Percentiles rank a stretch among this genome's conserved stretches.
These are phyloP conservation scores for Schoenoplectus tabernaemontani DNA, from an alignment of 202 grass and related monocot genomes.

Conservation along the genomic window DNA sequence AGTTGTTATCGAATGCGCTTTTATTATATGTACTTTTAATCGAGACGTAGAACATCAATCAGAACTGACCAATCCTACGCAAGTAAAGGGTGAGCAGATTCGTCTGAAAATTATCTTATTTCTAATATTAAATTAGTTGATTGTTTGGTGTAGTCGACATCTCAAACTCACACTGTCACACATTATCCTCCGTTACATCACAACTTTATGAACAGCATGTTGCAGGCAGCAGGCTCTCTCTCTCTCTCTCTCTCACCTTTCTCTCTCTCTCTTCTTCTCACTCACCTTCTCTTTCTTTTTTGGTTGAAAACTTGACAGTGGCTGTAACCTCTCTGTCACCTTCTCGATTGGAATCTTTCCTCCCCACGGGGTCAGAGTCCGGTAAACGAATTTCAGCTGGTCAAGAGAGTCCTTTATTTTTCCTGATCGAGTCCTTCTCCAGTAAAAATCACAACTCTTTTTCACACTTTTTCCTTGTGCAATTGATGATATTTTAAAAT, in stretches of 20 bases:
- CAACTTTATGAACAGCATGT: conserved; percentile 15
- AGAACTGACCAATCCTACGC: neutral
- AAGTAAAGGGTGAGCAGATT: neutral
- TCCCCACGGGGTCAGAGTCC: neutral
- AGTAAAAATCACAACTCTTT: too few relatives aligned
- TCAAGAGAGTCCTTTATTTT: neutral
- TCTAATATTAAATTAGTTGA: neutral
- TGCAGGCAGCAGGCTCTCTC: neutral
- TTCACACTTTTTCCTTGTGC: too few relatives aligned
- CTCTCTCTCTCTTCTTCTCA: too few relatives aligned
- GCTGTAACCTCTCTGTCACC: too few relatives aligned
- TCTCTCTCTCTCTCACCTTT: too few relatives aligned
- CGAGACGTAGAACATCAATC: neutral
- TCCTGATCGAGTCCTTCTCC: neutral
- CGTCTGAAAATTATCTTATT: neutral
- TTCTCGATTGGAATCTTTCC: conserved; percentile 19
- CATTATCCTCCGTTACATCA: conserved; percentile 17
- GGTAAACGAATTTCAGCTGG: neutral
- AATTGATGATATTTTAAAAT: neutral
- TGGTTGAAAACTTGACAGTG: too few relatives aligned
- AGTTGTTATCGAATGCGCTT: neutral
- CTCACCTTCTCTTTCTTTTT: too few relatives aligned
- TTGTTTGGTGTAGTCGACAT: conserved; percentile 15
- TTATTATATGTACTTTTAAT: too few relatives aligned
- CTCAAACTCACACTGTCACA: conserved; percentile 26